Evolutionary conservation across 768 basidiomycete genomes (phyloP), one percentile per base, ranked within the genome.

Genomic region (Serendipita vermifera): DNA sequence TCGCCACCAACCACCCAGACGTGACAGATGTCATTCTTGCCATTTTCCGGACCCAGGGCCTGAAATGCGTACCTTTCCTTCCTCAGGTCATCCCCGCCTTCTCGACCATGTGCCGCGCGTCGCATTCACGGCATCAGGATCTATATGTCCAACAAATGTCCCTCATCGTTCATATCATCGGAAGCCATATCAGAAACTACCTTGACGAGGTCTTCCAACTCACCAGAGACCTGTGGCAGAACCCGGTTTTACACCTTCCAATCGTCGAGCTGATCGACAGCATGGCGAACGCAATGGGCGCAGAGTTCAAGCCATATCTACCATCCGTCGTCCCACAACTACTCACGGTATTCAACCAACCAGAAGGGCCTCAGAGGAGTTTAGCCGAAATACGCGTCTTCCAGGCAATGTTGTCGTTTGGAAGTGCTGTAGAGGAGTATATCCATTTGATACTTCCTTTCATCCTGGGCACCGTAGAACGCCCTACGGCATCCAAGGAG

Each of bases 231-330:
- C 73, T 72, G 58, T 77, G 75, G 75, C 64, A 68, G 36, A 66
- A 65, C 26, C 64, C 68, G 5, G 57, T 65, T 22, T 63, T 74
- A 2, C 73, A 75, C 57, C 63, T 71, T 55, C 71, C 71, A 48
- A 69, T 76, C 54, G 72, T 75, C 48, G 69, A 68, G 27, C 67
- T 77, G 3, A 70, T 76, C 54, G 74, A 75, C 61, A 67, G 72
- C 68, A 72, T 51, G 72, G 74, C 15, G 59, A 66, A 55, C 70
- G 86, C 87, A 0, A 76, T 93, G 63, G 85, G 85, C 0, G 72
- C 77, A 9, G 85, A 91, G 63, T 94, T 93, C 59, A 87, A 86
- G 64, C 87, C 87, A 0, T 93, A 87, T 66, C 75, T 93, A 2
- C 82, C 83, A 0, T 76, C 85, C 14, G 89, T 92, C 2, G 88